Percentiles rank a stretch among this genome's conserved stretches.
phyloP scores from a whole-genome alignment of 2,329 filamentous ascomycete genomes.

The Coleophoma cylindrospora region DNA sequence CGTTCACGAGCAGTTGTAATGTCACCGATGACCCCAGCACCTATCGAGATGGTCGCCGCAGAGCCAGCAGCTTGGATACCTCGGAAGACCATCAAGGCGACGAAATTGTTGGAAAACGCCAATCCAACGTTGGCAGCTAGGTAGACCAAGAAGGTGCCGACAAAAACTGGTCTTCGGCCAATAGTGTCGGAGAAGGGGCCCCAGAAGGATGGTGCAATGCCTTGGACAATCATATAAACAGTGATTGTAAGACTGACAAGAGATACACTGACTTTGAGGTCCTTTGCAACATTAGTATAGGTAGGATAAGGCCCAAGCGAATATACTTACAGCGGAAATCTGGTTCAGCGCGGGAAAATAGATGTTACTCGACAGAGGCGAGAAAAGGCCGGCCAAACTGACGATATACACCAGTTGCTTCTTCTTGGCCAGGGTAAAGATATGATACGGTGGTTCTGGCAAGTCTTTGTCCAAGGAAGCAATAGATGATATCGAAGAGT shows the following conservation, averaged over 20 bases:
- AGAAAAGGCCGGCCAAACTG: constrained; percentile 45
- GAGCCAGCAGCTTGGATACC: constrained; percentile 42
- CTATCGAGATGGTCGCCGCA: constrained; percentile 40
- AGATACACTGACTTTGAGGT: constrained; percentile 24
- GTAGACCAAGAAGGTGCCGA: constrained; percentile 39
- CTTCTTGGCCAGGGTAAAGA: constrained; percentile 34
- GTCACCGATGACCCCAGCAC: constrained; percentile 35
- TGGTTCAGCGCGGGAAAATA: constrained; percentile 40
- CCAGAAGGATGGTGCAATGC: constrained; percentile 41
- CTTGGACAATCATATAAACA: constrained; percentile 45
- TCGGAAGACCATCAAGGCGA: constrained; percentile 37
- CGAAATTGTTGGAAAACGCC: constrained; percentile 36
- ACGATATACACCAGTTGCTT: constrained; percentile 42
- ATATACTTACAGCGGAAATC: constrained; percentile 27
- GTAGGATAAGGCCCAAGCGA: background rate
- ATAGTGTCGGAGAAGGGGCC: constrained; percentile 40
- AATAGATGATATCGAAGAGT: background rate
- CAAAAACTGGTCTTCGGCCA: constrained; percentile 32
- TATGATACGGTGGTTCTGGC: constrained; percentile 25
- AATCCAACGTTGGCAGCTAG: constrained; percentile 40
- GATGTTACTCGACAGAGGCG: constrained; percentile 45
- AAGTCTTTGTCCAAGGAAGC: constrained; percentile 9
- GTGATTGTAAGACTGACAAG: constrained; percentile 36
- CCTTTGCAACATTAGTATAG: constrained; percentile 2
- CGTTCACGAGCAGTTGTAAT: constrained; percentile 31